phyloP scores from a whole-genome alignment of 2,329 filamentous ascomycete genomes.

The Venturia asperata region DNA sequence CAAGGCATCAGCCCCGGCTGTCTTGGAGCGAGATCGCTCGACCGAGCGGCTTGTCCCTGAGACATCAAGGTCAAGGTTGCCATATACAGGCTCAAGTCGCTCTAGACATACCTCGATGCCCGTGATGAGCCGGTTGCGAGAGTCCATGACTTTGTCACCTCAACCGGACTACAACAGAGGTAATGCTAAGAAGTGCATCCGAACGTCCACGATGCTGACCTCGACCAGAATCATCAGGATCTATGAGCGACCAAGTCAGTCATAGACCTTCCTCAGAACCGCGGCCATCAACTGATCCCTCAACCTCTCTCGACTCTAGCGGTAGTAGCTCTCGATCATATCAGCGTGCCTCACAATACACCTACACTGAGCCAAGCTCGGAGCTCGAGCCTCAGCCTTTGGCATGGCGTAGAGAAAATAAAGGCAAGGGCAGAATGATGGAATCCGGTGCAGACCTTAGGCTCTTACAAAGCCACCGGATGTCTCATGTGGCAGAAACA shows the following conservation, averaged over 20 bases:
- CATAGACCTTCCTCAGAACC: neutral
- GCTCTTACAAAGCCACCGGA: constrained; percentile 40
- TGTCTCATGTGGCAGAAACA: constrained; percentile 45
- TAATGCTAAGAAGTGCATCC: neutral
- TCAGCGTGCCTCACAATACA: constrained; percentile 2
- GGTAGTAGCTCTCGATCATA: constrained; percentile 3
- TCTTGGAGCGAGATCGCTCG: constrained; percentile 6
- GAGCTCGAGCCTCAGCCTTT: neutral
- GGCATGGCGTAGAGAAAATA: constrained; percentile 6
- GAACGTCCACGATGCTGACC: neutral
- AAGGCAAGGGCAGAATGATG: constrained; percentile 26
- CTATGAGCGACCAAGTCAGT: neutral
- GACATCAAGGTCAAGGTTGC: constrained; percentile 4
- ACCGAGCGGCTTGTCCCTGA: constrained; percentile 6
- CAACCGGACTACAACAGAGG: constrained; percentile 10
- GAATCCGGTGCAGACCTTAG: constrained; percentile 28
- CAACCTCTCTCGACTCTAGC: constrained; percentile 14
- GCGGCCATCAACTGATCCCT: constrained; percentile 4
- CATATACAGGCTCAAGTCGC: neutral
- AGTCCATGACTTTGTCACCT: constrained; percentile 12
- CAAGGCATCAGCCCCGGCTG: neutral
- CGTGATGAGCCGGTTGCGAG: neutral
- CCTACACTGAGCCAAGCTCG: constrained; percentile 7
- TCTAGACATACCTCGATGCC: constrained; percentile 5
- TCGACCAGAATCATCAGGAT: neutral